A percentile compares a stretch with the other conserved stretches of the same genome.
Conservation (phyloP, 495 filamentous ascomycete species). For the Aspergillus coremiiformis region DNA sequence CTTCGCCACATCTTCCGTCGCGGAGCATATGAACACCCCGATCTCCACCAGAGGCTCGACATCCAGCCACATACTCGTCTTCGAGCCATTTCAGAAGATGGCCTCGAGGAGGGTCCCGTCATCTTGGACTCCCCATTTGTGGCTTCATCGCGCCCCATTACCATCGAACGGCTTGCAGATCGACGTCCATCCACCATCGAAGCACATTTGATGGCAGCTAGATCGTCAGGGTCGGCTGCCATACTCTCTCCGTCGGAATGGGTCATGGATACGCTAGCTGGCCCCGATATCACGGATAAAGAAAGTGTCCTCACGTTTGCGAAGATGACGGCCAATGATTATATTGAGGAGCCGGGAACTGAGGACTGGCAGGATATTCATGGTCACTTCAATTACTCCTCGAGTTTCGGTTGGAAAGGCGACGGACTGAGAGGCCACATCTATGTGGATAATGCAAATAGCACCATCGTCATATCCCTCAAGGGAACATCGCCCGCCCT, state of each 20-base stretch:
- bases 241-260: conserved; percentile 63
- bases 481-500: conserved; percentile 88
- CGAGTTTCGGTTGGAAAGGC: conserved; percentile 80
- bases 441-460: conserved; percentile 77
- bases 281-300: conserved; percentile 81
- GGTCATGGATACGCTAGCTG: conserved; percentile 70
- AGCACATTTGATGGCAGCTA: conserved; percentile 60
- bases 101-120: conserved; percentile 33
- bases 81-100: conserved; percentile 60
- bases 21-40: conserved; percentile 64
- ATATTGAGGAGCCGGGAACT: conserved; percentile 61
- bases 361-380: conserved; percentile 81
- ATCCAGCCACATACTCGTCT: conserved; percentile 55
- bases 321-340: conserved; percentile 80
- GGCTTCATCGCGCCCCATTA: conserved; percentile 52
- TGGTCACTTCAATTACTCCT: conserved; percentile 70
- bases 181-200: conserved; percentile 69
- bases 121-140: conserved; percentile 28
- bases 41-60: conserved; percentile 68
- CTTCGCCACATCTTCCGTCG: conserved; percentile 90
- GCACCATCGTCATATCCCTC: conserved; percentile 80
- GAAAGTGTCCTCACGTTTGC: conserved; percentile 76
- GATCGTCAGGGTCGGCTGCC: conserved; percentile 51
- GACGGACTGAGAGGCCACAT: conserved; percentile 91
- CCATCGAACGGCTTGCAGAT: conserved; percentile 75